phyloP scores from a whole-genome alignment of 495 filamentous ascomycete genomes.

The Tetracladium marchalianum region DNA sequence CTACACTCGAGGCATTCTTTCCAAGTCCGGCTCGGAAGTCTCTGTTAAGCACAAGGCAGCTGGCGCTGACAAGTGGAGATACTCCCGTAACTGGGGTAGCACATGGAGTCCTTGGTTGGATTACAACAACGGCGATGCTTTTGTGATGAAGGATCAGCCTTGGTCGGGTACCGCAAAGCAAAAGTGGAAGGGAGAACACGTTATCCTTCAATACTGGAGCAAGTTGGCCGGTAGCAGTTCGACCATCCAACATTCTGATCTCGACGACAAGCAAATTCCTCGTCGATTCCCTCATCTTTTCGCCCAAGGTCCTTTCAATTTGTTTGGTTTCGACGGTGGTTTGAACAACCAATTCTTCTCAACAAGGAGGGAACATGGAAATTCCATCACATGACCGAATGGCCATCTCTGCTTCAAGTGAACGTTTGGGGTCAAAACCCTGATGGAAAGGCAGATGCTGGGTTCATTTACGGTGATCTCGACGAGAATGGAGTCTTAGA shows the following conservation, averaged over 20 bases:
- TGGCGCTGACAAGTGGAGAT: conserved; percentile 56
- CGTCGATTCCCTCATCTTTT: conserved; percentile 57
- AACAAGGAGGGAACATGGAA: conserved; percentile 47
- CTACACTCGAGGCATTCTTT: conserved; percentile 44
- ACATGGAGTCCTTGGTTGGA: conserved; percentile 48
- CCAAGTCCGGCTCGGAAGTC: conserved; percentile 29
- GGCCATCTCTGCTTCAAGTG: conserved; percentile 52
- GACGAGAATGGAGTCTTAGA: conserved; percentile 53
- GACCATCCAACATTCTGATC: conserved; percentile 55
- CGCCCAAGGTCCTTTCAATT: conserved; percentile 56
- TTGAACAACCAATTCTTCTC: conserved; percentile 44
- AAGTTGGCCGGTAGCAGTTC: conserved; percentile 52
- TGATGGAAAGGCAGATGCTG: conserved; percentile 52
- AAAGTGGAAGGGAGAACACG: conserved; percentile 54
- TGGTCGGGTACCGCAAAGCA: conserved; percentile 57
- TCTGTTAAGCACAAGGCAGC: conserved; percentile 49
- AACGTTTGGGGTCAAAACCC: conserved; percentile 64
- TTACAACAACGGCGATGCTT: conserved; percentile 36
- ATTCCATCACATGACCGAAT: conserved; percentile 54
- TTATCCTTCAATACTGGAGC: conserved; percentile 61
- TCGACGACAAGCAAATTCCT: conserved; percentile 20
- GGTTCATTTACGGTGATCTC: conserved; percentile 48
- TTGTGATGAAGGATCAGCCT: conserved; percentile 30
- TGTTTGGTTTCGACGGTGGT: conserved; percentile 59
- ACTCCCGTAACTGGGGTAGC: conserved; percentile 52